phyloP scores from a whole-genome alignment of 108 stramenopile genomes.

The Parietichytrium sp. region DNA sequence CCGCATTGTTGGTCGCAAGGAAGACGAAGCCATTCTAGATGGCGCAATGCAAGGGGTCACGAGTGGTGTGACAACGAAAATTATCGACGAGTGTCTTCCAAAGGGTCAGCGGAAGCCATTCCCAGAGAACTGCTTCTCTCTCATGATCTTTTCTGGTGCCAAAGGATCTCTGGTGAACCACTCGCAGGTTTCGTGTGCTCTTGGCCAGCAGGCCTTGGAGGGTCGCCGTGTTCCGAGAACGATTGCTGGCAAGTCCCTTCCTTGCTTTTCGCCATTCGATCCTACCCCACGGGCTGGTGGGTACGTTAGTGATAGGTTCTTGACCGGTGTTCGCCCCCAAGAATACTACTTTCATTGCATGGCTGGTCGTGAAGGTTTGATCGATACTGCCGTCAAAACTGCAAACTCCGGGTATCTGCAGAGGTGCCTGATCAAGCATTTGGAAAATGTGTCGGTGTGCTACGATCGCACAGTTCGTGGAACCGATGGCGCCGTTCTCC shows the following conservation, averaged over 20 bases:
- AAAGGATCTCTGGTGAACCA: conserved; percentile 99
- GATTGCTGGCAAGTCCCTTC: conserved; percentile 91
- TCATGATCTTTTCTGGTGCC: conserved; percentile 97
- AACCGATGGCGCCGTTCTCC: conserved; percentile 91
- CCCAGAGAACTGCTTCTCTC: conserved; percentile 86
- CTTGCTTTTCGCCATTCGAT: conserved; percentile 93
- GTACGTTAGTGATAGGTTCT: conserved; percentile 95
- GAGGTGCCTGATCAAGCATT: conserved; percentile 95
- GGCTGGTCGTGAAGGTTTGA: conserved; percentile 94
- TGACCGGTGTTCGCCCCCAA: conserved; percentile 92
- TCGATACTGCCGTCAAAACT: conserved; percentile 96
- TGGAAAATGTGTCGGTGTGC: conserved; percentile 87
- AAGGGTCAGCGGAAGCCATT: conserved; percentile 92
- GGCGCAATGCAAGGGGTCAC: conserved; percentile 89
- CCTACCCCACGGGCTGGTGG: conserved; percentile 95
- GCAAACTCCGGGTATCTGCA: conserved; percentile 97
- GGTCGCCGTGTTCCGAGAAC: conserved; percentile 97
- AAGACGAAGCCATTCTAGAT: conserved; percentile 81
- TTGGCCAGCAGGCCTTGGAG: conserved; percentile 99
- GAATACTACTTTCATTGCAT: conserved; percentile 99
- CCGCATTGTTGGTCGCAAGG: conserved; percentile 74
- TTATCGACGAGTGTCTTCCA: conserved; percentile 93
- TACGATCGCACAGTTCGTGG: conserved; percentile 98
- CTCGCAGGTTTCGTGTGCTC: conserved; percentile 91
- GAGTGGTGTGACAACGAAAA: conserved; percentile 81